Conservation (phyloP, 1,284 basidiomycete species). For the Leccinum angustisporum region DNA sequence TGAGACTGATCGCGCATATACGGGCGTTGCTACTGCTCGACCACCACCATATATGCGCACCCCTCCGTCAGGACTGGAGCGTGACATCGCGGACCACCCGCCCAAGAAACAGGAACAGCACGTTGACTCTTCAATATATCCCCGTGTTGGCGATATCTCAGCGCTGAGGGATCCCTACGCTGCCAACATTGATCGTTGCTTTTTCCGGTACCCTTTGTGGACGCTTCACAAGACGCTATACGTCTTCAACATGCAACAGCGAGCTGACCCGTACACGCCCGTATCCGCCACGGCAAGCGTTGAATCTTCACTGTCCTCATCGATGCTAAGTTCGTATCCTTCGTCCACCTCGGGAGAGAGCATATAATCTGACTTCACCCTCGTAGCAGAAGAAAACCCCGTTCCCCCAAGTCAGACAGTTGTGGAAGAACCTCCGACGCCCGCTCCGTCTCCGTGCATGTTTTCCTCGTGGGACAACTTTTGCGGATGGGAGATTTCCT, state of each 20-base stretch:
- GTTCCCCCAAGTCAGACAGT: neutral
- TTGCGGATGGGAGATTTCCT: constrained; percentile 27
- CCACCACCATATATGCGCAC: constrained; percentile 18
- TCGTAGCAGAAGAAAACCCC: constrained; percentile 21
- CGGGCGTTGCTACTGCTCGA: constrained; percentile 15
- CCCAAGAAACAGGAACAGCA: constrained; percentile 19
- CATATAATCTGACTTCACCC: constrained; percentile 27
- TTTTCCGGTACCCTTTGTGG: constrained; percentile 56
- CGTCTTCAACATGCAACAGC: constrained; percentile 52
- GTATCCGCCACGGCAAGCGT: constrained; percentile 1
- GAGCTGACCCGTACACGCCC: constrained; percentile 4
- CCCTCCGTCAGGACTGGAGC: constrained; percentile 32
- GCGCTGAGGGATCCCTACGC: constrained; percentile 56
- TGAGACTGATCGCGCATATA: constrained; percentile 31
- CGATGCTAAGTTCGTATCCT: constrained; percentile 25
- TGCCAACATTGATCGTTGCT: constrained; percentile 55
- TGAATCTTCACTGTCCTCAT: constrained; percentile 14
- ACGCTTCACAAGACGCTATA: constrained; percentile 65
- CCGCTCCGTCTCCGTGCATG: neutral
- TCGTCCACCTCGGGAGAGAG: constrained; percentile 19
- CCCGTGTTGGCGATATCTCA: constrained; percentile 61
- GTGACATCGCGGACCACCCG: constrained; percentile 19
- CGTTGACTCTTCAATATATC: constrained; percentile 47
- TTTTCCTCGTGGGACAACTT: constrained; percentile 12
- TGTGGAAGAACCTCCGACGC: neutral